Evolutionary conservation across 352 stramenopile species (phyloP).

Genomic region (Pythium biforme): DNA sequence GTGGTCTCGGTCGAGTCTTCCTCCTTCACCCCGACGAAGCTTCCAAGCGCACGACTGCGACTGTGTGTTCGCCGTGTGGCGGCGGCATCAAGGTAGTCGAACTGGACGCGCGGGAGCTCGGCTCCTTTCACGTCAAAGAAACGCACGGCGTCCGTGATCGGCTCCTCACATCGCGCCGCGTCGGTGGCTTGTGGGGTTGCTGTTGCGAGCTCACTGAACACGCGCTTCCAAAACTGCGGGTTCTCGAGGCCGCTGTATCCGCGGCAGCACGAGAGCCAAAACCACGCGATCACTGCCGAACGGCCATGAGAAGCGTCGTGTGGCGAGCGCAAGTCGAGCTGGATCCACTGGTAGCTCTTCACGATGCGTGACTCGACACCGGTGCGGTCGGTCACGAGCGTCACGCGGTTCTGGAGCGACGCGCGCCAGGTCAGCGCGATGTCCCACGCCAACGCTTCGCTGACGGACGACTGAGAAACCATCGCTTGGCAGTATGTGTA

Average conservation of each 20-base stretch:
- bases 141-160: conserved; percentile 1
- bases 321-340: background rate
- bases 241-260: conserved; percentile 11
- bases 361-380: background rate
- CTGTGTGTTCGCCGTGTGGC: background rate
- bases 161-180: too few species aligned
- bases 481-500: too few species aligned
- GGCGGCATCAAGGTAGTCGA: background rate
- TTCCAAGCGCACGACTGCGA: background rate
- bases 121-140: background rate
- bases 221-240: conserved; percentile 13
- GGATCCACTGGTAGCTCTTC: conserved; percentile 9
- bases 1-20: background rate
- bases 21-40: background rate
- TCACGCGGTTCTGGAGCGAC: background rate
- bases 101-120: conserved; percentile 1
- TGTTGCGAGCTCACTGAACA: conserved; percentile 2
- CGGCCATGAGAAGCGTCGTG: background rate
- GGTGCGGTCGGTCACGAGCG: conserved; percentile 3
- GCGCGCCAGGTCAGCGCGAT: conserved; percentile 3
- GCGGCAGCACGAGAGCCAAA: conserved; percentile 1
- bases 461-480: background rate
- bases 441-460: background rate
- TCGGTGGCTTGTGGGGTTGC: too few species aligned
- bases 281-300: conserved; percentile 1